These are phyloP conservation scores for Cryphonectria nitschkei DNA, from an alignment of 2,329 filamentous ascomycete species.

Conservation along the genomic window DNA sequence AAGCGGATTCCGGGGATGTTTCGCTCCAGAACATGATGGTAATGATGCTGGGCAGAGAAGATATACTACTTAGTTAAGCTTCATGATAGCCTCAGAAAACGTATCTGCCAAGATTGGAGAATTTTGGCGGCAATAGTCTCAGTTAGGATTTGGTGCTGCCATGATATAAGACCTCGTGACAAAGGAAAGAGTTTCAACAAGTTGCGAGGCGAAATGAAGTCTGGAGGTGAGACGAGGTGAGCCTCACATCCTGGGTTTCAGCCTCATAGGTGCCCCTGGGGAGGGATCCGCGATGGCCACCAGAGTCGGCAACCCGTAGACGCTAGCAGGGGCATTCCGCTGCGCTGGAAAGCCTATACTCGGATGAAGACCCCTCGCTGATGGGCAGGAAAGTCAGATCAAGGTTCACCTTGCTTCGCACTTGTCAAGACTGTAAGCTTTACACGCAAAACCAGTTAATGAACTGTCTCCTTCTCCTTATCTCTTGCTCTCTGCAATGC, in stretches of 20 bases:
- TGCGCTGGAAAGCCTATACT: neutral
- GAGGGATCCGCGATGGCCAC: neutral
- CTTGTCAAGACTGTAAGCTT: neutral
- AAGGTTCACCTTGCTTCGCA: neutral
- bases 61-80: neutral
- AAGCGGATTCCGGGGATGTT: neutral
- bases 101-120: neutral
- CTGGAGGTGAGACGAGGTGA: conserved; percentile 20
- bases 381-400: neutral
- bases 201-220: conserved; percentile 7
- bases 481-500: too few relatives aligned
- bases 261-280: conserved; percentile 14
- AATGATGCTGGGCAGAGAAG: neutral
- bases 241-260: conserved; percentile 29
- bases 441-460: neutral
- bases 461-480: neutral
- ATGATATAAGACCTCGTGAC: neutral
- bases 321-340: conserved; percentile 18
- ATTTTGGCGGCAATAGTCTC: neutral
- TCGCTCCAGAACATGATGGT: neutral
- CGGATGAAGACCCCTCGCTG: neutral
- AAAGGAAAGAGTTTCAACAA: neutral
- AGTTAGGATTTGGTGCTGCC: neutral
- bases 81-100: neutral
- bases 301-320: conserved; percentile 9